Percentiles rank a stretch among this genome's conserved stretches.
phyloP scores from a whole-genome alignment of 331 rosid species.

The Malus hybrid region DNA sequence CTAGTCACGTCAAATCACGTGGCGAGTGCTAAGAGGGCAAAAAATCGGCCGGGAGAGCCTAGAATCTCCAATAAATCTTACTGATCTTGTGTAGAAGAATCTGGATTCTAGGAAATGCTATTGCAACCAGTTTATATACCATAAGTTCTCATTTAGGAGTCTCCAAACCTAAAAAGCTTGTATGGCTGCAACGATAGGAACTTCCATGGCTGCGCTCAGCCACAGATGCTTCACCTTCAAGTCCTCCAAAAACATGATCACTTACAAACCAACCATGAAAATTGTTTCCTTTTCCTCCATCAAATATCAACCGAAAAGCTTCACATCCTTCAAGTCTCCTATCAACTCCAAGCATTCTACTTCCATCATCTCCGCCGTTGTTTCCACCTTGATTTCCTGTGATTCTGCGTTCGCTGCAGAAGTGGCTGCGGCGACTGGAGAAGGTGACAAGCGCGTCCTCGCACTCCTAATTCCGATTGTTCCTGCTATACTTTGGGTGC shows the following conservation, averaged over 20 bases:
- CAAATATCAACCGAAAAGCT: neutral
- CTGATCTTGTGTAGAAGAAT: too few species aligned
- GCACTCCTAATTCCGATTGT: neutral
- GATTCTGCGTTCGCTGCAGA: neutral
- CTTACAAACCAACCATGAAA: neutral
- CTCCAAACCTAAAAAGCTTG: neutral
- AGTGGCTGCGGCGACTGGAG: neutral
- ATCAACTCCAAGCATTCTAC: neutral
- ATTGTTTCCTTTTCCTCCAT: neutral
- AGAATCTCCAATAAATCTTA: too few species aligned
- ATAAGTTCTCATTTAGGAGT: neutral
- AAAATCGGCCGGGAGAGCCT: too few species aligned
- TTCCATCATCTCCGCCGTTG: neutral
- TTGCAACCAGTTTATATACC: neutral
- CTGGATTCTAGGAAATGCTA: neutral
- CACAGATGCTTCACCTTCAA: neutral
- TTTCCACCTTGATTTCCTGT: neutral
- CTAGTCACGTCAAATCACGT: too few species aligned
- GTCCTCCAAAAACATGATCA: neutral
- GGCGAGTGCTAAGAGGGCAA: too few species aligned
- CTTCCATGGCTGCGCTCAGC: neutral
- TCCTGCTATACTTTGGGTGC: slow-evolving; percentile 1
- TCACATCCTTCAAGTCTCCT: neutral
- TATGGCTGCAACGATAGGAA: neutral
- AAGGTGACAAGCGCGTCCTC: slow-evolving; percentile 1